Evolutionary conservation across 1,284 basidiomycete species (phyloP).

Genomic region (Tilletia caries): DNA sequence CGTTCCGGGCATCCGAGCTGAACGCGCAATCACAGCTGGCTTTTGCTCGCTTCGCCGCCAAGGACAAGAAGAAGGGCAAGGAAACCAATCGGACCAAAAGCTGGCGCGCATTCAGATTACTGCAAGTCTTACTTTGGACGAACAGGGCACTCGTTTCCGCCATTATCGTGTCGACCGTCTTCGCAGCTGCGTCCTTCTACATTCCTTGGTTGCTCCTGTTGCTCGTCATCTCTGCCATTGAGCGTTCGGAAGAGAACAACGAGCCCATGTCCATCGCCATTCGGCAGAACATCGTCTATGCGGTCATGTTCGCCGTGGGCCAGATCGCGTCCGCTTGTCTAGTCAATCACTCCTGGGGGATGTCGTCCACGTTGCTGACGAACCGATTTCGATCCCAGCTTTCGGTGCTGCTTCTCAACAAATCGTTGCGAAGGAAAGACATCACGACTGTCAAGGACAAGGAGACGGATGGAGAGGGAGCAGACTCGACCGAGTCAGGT

Average conservation of each 20-base stretch:
- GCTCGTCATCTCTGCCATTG: background rate
- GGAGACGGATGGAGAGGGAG: conserved; percentile 55
- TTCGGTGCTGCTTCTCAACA: conserved; percentile 30
- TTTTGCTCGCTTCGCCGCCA: background rate
- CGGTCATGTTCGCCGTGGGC: background rate
- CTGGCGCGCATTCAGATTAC: background rate
- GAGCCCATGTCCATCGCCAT: background rate
- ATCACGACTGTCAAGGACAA: conserved; percentile 21
- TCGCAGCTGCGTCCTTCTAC: background rate
- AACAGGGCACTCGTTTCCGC: background rate
- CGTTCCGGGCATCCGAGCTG: background rate
- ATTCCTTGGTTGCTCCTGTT: background rate
- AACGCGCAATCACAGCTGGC: background rate
- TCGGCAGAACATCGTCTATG: conserved; percentile 9
- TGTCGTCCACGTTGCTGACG: background rate
- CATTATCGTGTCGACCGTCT: background rate
- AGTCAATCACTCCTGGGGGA: background rate
- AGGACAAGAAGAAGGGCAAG: background rate
- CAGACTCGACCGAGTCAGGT: conserved; percentile 43
- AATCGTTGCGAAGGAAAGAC: conserved; percentile 15
- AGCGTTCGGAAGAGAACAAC: background rate
- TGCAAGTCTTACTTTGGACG: background rate
- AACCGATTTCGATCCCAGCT: background rate
- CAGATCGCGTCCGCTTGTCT: background rate
- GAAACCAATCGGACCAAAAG: background rate